Evolutionary conservation across 1,284 basidiomycete genomes (phyloP).

Genomic region (Boletus mariae): DNA sequence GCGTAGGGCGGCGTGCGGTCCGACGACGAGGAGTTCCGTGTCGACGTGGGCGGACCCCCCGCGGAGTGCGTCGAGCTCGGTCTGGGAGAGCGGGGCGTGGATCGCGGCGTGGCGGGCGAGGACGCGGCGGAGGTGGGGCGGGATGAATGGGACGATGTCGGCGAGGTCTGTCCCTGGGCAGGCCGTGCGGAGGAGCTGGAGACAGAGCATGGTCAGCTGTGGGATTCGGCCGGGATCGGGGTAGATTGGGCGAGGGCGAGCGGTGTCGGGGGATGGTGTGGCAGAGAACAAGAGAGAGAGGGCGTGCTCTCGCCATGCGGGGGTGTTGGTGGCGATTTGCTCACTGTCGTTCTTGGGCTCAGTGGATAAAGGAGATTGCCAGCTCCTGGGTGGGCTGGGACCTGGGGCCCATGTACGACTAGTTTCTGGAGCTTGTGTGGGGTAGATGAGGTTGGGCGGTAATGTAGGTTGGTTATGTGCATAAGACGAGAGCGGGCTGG

Average conservation of each 20-base stretch:
- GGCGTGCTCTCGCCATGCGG: conserved; percentile 49
- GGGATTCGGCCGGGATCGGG: conserved; percentile 33
- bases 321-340: conserved; percentile 22
- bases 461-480: conserved; percentile 40
- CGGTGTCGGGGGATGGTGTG: background rate
- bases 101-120: conserved; percentile 56
- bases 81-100: conserved; percentile 47
- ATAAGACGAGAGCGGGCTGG: conserved; percentile 16
- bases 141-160: conserved; percentile 48
- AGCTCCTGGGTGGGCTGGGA: conserved; percentile 48
- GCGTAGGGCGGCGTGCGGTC: conserved; percentile 44
- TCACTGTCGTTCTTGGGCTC: conserved; percentile 9
- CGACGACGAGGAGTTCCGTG: conserved; percentile 61
- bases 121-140: conserved; percentile 52
- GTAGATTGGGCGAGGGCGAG: conserved; percentile 5
- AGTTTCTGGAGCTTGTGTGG: conserved; percentile 17
- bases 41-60: conserved; percentile 49
- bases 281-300: conserved; percentile 47
- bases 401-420: conserved; percentile 34
- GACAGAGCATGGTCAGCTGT: conserved; percentile 41
- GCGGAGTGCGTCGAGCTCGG: conserved; percentile 47
- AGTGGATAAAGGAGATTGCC: conserved; percentile 31
- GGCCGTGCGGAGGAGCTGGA: conserved; percentile 37
- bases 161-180: conserved; percentile 31
- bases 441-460: conserved; percentile 37